Base-by-base conservation (phyloP, 2,329 filamentous ascomycete genomes). In the Calonectria ilicicola region DNA sequence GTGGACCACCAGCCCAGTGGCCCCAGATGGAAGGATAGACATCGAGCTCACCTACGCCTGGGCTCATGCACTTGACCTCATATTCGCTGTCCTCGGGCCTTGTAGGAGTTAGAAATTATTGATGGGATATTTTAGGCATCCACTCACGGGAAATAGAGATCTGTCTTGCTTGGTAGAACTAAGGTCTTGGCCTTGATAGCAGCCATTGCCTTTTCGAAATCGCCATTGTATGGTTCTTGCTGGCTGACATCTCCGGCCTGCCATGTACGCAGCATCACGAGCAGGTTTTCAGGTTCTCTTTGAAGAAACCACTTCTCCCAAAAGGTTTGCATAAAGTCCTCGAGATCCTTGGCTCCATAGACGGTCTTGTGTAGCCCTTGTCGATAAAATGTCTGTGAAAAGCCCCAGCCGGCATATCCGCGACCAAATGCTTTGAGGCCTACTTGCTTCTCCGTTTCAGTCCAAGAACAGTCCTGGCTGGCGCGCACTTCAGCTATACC, bases 401-500 rank as follows among this genome's bases (percentile, higher is more conserved):
- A 94, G 0, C 94, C 94, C 94, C 91, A 97, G 0, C 94, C 94
- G 1, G 94, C 93, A 82, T 97, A 97, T 0, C 92, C 94, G 53
- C 93, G 88, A 0, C 89, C 93, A 69, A 96, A 89, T 0, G 94
- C 94, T 78, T 93, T 95, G 47, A 96, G 80, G 69, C 87, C 80
- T 32, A 79, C 62, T 75, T 78, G 35, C 78, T 83, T 79, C 77
- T 84, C 78, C 85, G 76, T 86, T 82, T 85, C 92, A 4, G 80
- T 79, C 83, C 83, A 85, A 3, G 49, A 47, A 3, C 74, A 71
- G 29, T 75, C 38, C 51, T 75, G 19, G 53, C 73, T 5, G 67
- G 73, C 60, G 65, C 74, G 17, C 74, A 81, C 23, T 79, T 77
- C 74, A 2, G 72, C 62, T 3, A 75, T 60, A 0, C 85, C 84